Base-by-base conservation (phyloP, 768 basidiomycete species). In the Dacryopinax spathularia region DNA sequence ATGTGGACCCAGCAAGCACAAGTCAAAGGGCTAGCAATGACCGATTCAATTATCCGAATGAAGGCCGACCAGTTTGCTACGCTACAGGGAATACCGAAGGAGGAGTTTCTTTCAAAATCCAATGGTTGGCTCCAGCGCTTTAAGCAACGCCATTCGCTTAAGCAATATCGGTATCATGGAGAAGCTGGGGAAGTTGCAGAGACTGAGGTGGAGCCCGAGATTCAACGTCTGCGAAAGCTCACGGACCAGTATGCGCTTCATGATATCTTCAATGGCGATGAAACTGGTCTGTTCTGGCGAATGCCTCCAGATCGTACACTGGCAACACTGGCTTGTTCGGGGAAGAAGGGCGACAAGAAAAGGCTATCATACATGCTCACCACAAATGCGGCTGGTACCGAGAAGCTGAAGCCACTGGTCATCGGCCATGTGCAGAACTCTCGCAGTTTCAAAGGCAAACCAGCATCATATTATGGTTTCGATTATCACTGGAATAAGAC, bases 401-500 rank as follows among this genome's bases (percentile, higher is more conserved):
- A 77, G 62, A 75, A 75, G 62, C 64, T 74, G 7, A 64, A 65
- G 0, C 34, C 66, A 1, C 61, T 79, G 25, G 74, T 70, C 65
- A 78, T 78, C 67, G 75, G 77, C 15, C 75, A 70, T 62, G 66
- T 68, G 18, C 71, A 65, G 61, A 67, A 65, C 48, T 76, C 72
- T n/a, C 70, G 69, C 4, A 70, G 61, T 60, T 77, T 76, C 67
- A 70, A 69, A 35, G 71, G 70, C 43, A 65, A 68, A 41, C 62
- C 62, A 29, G 69, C 65, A 2, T 61, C 37, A 16, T 62, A 69
- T 34, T 73, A 72, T 1, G 34, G 34, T 63, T 75, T 77, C 64
- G 71, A 75, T 69, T 79, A 79, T 64, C 63, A 67, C 2, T 70
- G 72, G 65, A 77, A 78, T n/a, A n/a, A n/a, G 65, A 78, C 68